Percentiles rank a stretch among this genome's conserved stretches.
phyloP scores from a whole-genome alignment of 2,329 filamentous ascomycete species.

The Diplocarpon rosae region DNA sequence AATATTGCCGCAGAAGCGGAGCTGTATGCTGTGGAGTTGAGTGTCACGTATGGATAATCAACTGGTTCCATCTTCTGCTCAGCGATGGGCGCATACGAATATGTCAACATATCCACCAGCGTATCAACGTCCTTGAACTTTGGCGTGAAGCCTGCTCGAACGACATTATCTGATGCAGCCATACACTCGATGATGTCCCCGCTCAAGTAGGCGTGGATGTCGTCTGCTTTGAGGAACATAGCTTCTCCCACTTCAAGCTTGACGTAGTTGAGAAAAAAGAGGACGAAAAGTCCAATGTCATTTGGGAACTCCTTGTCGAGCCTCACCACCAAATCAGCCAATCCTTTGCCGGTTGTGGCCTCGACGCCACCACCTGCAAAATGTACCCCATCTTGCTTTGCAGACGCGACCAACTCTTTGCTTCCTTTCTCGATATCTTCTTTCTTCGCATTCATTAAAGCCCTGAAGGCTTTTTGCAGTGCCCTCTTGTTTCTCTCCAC shows the following conservation, averaged over 20 bases:
- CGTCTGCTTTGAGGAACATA: slow-evolving; percentile 90
- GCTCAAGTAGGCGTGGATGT: slow-evolving; percentile 90
- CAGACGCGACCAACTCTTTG: slow-evolving; percentile 58
- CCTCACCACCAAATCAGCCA: slow-evolving; percentile 66
- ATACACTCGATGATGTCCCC: slow-evolving; percentile 98
- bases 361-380: slow-evolving; percentile 65
- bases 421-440: slow-evolving; percentile 54
- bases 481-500: slow-evolving; percentile 62
- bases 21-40: slow-evolving; percentile 74
- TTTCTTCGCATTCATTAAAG: slow-evolving; percentile 67
- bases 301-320: slow-evolving; percentile 75
- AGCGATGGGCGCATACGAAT: slow-evolving; percentile 86
- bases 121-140: slow-evolving; percentile 97
- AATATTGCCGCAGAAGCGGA: slow-evolving; percentile 61
- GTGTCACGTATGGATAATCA: slow-evolving; percentile 74
- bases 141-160: slow-evolving; percentile 91
- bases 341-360: slow-evolving; percentile 55
- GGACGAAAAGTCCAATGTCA: slow-evolving; percentile 87
- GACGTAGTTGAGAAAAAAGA: slow-evolving; percentile 96
- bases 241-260: slow-evolving; percentile 81
- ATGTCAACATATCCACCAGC: slow-evolving; percentile 83
- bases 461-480: slow-evolving; percentile 63
- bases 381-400: slow-evolving; percentile 52
- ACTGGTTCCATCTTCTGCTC: slow-evolving; percentile 85
- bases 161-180: slow-evolving; percentile 97